Conservation (phyloP, 805 yeast genomes). For the Candida parachauliodes region DNA sequence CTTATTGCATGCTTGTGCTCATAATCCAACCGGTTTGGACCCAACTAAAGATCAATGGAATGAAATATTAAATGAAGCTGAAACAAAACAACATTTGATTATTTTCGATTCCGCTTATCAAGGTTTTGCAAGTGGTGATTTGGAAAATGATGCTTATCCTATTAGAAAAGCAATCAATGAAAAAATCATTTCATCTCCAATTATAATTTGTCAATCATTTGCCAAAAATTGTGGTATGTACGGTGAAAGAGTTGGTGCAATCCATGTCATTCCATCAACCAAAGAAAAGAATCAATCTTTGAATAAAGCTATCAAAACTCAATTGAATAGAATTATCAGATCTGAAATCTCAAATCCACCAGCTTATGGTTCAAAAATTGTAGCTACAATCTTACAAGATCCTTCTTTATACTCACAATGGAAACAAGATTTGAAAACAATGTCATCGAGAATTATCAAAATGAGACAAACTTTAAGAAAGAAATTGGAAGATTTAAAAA, state of each 20-base stretch:
- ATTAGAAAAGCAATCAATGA: constrained; percentile 57
- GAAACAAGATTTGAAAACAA: constrained; percentile 77
- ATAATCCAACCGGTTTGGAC: constrained; percentile 96
- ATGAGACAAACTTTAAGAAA: constrained; percentile 73
- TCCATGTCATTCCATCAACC: constrained; percentile 65
- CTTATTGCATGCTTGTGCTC: constrained; percentile 92
- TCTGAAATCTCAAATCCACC: constrained; percentile 93
- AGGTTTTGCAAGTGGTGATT: constrained; percentile 91
- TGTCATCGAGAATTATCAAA: constrained; percentile 77
- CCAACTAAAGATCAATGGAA: constrained; percentile 84
- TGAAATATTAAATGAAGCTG: constrained; percentile 58
- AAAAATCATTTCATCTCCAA: constrained; percentile 22
- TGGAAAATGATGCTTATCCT: constrained; percentile 81
- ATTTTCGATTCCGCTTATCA: constrained; percentile 95
- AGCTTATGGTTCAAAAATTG: constrained; percentile 91
- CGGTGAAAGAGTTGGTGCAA: constrained; percentile 95
- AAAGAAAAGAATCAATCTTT: constrained; percentile 27
- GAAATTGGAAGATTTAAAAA: constrained; percentile 52
- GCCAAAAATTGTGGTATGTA: constrained; percentile 96
- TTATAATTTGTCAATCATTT: constrained; percentile 84
- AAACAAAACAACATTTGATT: constrained; percentile 64
- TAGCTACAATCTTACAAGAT: constrained; percentile 65
- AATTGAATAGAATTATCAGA: constrained; percentile 71
- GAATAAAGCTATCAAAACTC: constrained; percentile 63
- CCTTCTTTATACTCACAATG: constrained; percentile 73